Evolutionary conservation across 257 asterid genomes (phyloP).

Genomic region (Fraxinus quadrangulata): DNA sequence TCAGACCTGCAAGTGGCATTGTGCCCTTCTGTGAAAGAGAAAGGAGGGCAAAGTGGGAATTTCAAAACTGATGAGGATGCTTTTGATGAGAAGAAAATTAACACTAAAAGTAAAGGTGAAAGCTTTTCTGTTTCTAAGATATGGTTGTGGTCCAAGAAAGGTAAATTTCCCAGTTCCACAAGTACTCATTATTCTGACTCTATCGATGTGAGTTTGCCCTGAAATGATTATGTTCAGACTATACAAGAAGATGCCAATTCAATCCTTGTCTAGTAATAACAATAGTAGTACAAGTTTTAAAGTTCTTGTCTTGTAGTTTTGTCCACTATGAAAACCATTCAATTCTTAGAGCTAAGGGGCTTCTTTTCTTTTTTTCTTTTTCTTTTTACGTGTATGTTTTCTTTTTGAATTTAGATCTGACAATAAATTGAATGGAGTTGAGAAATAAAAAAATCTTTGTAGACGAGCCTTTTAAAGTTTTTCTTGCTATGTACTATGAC

Average conservation of each 20-base stretch:
- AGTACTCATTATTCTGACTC: slow-evolving; percentile 45
- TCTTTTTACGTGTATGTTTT: background rate
- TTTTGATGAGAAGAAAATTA: slow-evolving; percentile 64
- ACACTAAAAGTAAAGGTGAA: slow-evolving; percentile 74
- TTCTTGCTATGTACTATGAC: slow-evolving; percentile 4
- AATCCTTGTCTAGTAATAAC: background rate
- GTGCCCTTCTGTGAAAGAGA: slow-evolving; percentile 39
- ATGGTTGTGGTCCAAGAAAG: slow-evolving; percentile 94
- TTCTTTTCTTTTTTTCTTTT: background rate
- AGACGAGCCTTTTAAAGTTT: background rate
- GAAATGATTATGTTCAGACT: slow-evolving; percentile 30
- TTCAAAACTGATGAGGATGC: slow-evolving; percentile 47
- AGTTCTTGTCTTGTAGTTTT: background rate
- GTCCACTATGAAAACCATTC: background rate
- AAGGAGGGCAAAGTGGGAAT: slow-evolving; percentile 56
- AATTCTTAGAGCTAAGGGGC: background rate
- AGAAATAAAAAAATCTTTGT: background rate
- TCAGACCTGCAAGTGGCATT: slow-evolving; percentile 79
- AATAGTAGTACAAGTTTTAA: background rate
- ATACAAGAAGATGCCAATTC: slow-evolving; percentile 21
- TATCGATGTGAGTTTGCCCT: slow-evolving; percentile 45
- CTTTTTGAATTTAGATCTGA: background rate
- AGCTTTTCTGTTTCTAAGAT: slow-evolving; percentile 98
- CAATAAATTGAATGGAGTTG: background rate
- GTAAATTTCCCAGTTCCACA: slow-evolving; percentile 51